Conservation (phyloP, 1,139 yeast species). For the Taphrina flavorubra region DNA sequence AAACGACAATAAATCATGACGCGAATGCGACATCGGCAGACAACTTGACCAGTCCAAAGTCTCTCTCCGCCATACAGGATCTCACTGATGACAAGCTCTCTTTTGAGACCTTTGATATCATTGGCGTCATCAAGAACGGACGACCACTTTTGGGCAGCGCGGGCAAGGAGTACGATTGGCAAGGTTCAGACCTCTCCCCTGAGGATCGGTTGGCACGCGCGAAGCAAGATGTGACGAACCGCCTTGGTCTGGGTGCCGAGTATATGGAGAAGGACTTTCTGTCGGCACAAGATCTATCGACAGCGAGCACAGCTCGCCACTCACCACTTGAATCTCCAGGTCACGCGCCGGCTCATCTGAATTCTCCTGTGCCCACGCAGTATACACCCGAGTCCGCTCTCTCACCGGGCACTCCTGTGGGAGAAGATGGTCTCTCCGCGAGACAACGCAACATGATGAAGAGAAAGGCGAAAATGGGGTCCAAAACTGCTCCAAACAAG, state of each 20-base stretch:
- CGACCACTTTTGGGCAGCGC: constrained; percentile 75
- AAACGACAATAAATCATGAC: neutral
- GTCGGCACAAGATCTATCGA: constrained; percentile 43
- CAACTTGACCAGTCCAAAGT: neutral
- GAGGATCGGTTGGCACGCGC: constrained; percentile 54
- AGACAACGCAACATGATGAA: constrained; percentile 92
- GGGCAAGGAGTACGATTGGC: constrained; percentile 57
- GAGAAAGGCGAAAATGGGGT: constrained; percentile 83
- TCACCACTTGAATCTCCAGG: neutral
- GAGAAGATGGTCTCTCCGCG: constrained; percentile 55
- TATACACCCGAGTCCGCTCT: constrained; percentile 44
- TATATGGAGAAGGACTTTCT: constrained; percentile 53
- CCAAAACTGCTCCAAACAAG: constrained; percentile 60
- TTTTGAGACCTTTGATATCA: constrained; percentile 68
- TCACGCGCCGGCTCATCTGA: constrained; percentile 14
- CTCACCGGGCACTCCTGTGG: constrained; percentile 46
- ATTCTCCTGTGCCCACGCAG: neutral
- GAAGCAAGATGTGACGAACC: constrained; percentile 53
- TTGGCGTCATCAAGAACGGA: constrained; percentile 70
- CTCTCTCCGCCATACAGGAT: neutral
- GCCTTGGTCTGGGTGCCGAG: constrained; percentile 57
- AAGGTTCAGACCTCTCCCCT: constrained; percentile 53
- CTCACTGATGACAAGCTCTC: constrained; percentile 57
- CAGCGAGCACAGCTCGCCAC: constrained; percentile 3
- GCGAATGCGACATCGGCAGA: neutral